A percentile compares a stretch with the other conserved stretches of the same genome.
Evolutionary conservation across 768 basidiomycete genomes (phyloP).

Genomic region (Boletus reticulatus): DNA sequence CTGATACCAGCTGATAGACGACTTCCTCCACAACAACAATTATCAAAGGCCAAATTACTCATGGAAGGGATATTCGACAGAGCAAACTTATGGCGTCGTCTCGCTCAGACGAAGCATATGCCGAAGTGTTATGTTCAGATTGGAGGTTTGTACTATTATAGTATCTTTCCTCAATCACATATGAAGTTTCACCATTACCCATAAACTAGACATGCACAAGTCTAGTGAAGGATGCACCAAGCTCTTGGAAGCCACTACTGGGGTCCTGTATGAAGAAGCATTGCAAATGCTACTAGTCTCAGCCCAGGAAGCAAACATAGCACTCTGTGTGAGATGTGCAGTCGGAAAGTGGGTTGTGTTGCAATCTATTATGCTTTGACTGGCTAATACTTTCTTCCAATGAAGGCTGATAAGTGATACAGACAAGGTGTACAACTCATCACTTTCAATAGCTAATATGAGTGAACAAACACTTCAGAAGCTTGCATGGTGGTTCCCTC

Average conservation of each 20-base stretch:
- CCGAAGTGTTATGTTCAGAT: background rate
- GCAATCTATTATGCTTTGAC: background rate
- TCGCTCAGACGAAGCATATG: background rate
- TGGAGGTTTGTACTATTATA: background rate
- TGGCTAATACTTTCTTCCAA: background rate
- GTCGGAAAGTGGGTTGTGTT: background rate
- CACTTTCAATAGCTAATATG: too few relatives aligned
- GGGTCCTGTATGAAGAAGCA: background rate
- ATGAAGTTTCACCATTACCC: too few relatives aligned
- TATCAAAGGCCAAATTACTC: background rate
- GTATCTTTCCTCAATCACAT: background rate
- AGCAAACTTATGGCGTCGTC: background rate
- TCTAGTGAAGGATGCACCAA: background rate
- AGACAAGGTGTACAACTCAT: too few relatives aligned
- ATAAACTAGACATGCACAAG: background rate
- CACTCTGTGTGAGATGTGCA: conserved; percentile 6
- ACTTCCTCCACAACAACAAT: background rate
- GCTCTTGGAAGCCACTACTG: background rate
- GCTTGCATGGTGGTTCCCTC: too few relatives aligned
- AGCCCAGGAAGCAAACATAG: conserved; percentile 4
- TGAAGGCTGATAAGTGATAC: background rate
- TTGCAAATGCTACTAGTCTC: conserved; percentile 6
- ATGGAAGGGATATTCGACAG: background rate
- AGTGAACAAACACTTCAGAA: too few relatives aligned
- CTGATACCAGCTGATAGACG: background rate